Percentiles rank a stretch among this genome's conserved stretches.
phyloP scores from a whole-genome alignment of 352 stramenopile species.

The Globisporangium cederbergense region DNA sequence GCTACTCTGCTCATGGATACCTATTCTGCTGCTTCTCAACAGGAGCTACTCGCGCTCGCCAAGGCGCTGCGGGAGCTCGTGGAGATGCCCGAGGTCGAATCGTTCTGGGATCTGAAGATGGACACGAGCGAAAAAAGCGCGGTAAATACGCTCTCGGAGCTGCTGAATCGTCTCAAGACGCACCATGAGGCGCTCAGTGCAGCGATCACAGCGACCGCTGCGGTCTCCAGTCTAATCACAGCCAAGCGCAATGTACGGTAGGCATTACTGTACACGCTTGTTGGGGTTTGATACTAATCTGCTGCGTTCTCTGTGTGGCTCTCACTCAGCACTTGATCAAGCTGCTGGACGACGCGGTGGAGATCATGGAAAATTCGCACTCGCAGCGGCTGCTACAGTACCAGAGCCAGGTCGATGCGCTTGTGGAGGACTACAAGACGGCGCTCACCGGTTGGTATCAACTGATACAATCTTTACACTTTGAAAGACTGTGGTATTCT shows the following conservation, averaged over 20 bases:
- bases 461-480: not conserved
- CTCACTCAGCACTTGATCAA: conserved; percentile 21
- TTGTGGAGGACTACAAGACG: conserved; percentile 28
- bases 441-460: conserved; percentile 24
- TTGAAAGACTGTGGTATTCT: not conserved
- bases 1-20: not conserved
- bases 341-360: conserved; percentile 33
- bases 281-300: not conserved
- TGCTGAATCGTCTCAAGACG: conserved; percentile 13
- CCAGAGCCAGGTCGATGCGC: conserved; percentile 26
- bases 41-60: conserved; percentile 20
- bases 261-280: not conserved
- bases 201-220: conserved; percentile 9
- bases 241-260: conserved; percentile 19
- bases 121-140: conserved; percentile 12
- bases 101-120: conserved; percentile 19
- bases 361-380: conserved; percentile 39
- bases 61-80: conserved; percentile 17
- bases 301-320: no score
- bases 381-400: conserved; percentile 26
- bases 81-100: conserved; percentile 14
- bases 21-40: not conserved
- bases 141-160: conserved; percentile 6
- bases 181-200: not conserved
- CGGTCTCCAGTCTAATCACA: conserved; percentile 15